These are phyloP conservation scores for Rhizophora apiculata DNA, from an alignment of 345 rosid species.

Conservation along the genomic window DNA sequence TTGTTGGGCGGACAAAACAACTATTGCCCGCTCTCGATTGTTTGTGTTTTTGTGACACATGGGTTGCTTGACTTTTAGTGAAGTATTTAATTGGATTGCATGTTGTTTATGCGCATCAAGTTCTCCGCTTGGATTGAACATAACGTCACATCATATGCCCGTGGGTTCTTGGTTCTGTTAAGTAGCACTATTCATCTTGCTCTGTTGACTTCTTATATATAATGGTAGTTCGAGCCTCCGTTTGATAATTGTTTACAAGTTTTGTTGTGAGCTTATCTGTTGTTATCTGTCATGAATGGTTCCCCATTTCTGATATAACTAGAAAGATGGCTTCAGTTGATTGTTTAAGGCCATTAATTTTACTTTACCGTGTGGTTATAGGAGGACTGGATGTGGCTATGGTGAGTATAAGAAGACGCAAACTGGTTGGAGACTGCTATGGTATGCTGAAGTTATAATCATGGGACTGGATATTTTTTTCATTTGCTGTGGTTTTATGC, in stretches of 20 bases:
- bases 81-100: background rate
- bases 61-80: background rate
- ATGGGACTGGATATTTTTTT: background rate
- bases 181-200: no score
- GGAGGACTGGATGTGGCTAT: constrained; percentile 20
- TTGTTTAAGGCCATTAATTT: constrained; percentile 5
- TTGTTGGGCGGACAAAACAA: background rate
- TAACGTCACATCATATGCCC: no score
- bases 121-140: no score
- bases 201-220: background rate
- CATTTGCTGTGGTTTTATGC: background rate
- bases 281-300: background rate
- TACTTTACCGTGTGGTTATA: background rate
- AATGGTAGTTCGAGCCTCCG: background rate
- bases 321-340: background rate
- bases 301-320: constrained; percentile 1
- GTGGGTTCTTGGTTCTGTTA: no score
- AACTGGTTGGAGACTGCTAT: constrained; percentile 3
- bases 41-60: background rate
- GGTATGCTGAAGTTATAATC: constrained; percentile 16
- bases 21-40: background rate
- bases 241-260: background rate
- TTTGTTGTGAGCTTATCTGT: background rate
- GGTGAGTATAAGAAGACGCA: constrained; percentile 31
- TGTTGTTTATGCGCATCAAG: background rate